Conservation (phyloP, 192 early-diverging fungal species). For the Coemansia umbellata region DNA sequence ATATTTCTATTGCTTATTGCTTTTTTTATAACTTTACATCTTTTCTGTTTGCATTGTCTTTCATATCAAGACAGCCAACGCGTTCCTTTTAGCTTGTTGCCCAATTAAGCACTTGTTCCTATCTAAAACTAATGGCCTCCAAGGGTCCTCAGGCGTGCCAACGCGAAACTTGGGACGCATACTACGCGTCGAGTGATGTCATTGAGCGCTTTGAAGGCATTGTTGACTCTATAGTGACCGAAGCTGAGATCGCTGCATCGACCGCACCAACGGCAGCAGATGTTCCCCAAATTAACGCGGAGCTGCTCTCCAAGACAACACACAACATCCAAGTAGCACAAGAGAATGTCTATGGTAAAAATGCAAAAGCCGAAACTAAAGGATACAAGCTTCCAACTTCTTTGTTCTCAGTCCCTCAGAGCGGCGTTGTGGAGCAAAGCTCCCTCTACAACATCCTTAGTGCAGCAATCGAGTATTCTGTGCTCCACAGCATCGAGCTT, state of each 20-base stretch:
- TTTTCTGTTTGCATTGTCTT: background rate
- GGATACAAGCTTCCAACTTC: conserved; percentile 29
- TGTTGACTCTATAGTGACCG: conserved; percentile 34
- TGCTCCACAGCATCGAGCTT: conserved; percentile 8
- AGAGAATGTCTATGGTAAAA: conserved; percentile 23
- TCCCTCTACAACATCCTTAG: conserved; percentile 35
- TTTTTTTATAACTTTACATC: too few relatives aligned
- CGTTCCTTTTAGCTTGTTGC: background rate
- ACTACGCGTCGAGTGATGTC: conserved; percentile 40
- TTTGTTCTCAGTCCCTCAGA: conserved; percentile 25
- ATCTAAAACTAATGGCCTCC: conserved; percentile 41
- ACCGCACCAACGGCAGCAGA: conserved; percentile 3
- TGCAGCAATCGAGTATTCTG: conserved; percentile 32
- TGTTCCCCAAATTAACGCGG: conserved; percentile 19
- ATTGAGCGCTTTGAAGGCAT: conserved; percentile 23
- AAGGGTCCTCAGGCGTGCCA: conserved; percentile 34
- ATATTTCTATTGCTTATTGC: too few relatives aligned
- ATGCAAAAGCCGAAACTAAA: background rate
- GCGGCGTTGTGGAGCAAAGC: conserved; percentile 22
- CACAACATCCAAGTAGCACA: conserved; percentile 41
- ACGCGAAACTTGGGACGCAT: conserved; percentile 40
- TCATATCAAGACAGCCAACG: background rate
- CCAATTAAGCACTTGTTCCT: too few relatives aligned
- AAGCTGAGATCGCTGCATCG: conserved; percentile 29
- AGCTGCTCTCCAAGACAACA: conserved; percentile 19